Percentiles rank a stretch among this genome's conserved stretches.
Conservation (phyloP, 2,329 filamentous ascomycete genomes). For the Coniochaeta pulveracea region DNA sequence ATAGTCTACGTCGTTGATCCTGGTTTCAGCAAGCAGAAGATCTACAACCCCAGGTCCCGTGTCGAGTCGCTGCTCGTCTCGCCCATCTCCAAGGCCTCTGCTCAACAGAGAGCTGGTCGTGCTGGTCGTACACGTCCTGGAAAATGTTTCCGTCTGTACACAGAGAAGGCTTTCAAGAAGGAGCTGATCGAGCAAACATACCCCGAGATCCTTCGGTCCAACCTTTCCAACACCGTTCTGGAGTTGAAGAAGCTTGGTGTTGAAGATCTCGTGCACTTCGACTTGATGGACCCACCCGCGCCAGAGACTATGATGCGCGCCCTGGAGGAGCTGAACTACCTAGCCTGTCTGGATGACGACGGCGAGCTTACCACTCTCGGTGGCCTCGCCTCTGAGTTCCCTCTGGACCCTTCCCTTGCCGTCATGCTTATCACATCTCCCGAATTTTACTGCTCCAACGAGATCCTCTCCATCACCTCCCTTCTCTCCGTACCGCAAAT, state of each 20-base stretch:
- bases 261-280: slow-evolving; percentile 93
- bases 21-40: slow-evolving; percentile 98
- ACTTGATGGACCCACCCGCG: slow-evolving; percentile 95
- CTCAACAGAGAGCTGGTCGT: slow-evolving; percentile 95
- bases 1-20: slow-evolving; percentile 99
- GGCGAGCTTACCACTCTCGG: slow-evolving; percentile 84
- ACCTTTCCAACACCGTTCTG: slow-evolving; percentile 86
- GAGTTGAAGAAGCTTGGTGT: slow-evolving; percentile 97
- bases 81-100: slow-evolving; percentile 94
- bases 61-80: slow-evolving; percentile 97
- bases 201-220: slow-evolving; percentile 89
- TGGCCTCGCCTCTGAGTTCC: slow-evolving; percentile 84
- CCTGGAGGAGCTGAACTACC: slow-evolving; percentile 92
- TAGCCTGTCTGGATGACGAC: slow-evolving; percentile 92
- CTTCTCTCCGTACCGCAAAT: slow-evolving; percentile 90
- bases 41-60: slow-evolving; percentile 93
- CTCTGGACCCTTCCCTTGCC: slow-evolving; percentile 82
- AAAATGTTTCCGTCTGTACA: slow-evolving; percentile 97
- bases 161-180: slow-evolving; percentile 91
- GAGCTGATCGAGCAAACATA: slow-evolving; percentile 97
- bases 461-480: slow-evolving; percentile 90
- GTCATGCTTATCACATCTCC: slow-evolving; percentile 98
- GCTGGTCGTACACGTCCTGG: slow-evolving; percentile 96
- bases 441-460: slow-evolving; percentile 97
- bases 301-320: slow-evolving; percentile 98